These are phyloP conservation scores for Phytophthora sansomeana DNA, from an alignment of 352 stramenopile genomes.

Conservation along the genomic window DNA sequence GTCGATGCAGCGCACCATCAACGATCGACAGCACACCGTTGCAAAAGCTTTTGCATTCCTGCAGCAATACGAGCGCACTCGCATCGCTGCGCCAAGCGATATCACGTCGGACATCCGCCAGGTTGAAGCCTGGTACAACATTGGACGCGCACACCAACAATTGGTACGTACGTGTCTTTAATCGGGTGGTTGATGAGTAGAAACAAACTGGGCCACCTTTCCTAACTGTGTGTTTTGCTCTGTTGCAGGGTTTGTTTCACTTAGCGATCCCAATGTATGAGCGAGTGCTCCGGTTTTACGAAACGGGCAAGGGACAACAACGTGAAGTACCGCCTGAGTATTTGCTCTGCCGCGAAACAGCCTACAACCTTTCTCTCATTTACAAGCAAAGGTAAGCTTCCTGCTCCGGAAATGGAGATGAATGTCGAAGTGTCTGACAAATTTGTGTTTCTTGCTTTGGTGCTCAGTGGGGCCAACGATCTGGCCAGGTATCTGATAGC, in stretches of 20 bases:
- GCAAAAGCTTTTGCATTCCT: slow-evolving; percentile 89
- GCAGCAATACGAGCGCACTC: slow-evolving; percentile 80
- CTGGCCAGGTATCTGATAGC: slow-evolving; percentile 78
- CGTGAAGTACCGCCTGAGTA: slow-evolving; percentile 69
- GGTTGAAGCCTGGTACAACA: slow-evolving; percentile 89
- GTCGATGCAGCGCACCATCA: slow-evolving; percentile 89
- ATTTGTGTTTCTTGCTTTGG: background rate
- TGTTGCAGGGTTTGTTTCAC: slow-evolving; percentile 80
- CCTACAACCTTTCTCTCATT: slow-evolving; percentile 90
- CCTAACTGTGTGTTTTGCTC: background rate
- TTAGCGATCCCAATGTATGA: slow-evolving; percentile 91
- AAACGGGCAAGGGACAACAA: slow-evolving; percentile 57
- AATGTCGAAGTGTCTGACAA: background rate
- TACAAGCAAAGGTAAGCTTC: slow-evolving; percentile 84
- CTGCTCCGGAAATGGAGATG: background rate
- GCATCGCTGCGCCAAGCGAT: slow-evolving; percentile 51
- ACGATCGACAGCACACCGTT: slow-evolving; percentile 85
- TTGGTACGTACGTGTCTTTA: slow-evolving; percentile 68
- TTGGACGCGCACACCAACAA: slow-evolving; percentile 86
- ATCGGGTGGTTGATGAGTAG: background rate
- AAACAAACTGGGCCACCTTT: too few species aligned
- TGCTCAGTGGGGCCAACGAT: slow-evolving; percentile 72
- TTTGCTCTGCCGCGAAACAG: slow-evolving; percentile 80
- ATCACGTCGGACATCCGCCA: slow-evolving; percentile 73
- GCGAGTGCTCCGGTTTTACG: slow-evolving; percentile 82